phyloP scores from a whole-genome alignment of 139 green algal species.

The Coelastrella sp. region DNA sequence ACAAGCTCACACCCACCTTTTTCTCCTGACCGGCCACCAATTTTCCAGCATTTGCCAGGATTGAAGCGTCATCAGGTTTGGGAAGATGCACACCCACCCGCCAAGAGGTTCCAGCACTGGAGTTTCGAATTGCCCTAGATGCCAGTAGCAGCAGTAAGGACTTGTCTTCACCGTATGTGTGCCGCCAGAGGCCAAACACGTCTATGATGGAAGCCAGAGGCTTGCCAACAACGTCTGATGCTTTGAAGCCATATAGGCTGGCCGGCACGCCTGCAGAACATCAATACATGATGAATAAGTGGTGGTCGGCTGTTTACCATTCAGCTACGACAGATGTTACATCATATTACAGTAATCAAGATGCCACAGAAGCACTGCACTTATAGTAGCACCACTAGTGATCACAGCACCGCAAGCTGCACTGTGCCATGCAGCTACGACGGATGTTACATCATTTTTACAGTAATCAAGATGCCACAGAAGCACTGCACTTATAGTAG shows the following conservation, averaged over 20 bases:
- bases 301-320: too few species aligned
- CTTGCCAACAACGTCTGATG: neutral
- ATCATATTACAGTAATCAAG: too few species aligned
- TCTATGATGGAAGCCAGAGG: neutral
- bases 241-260: neutral
- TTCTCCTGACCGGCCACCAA: neutral
- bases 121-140: neutral
- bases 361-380: too few species aligned
- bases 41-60: neutral
- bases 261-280: neutral
- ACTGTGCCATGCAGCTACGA: too few species aligned
- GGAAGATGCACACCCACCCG: slow-evolving; percentile 21
- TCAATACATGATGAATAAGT: too few species aligned
- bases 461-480: too few species aligned
- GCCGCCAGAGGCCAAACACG: neutral
- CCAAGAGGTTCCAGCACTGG: neutral
- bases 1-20: neutral
- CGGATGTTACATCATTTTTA: too few species aligned
- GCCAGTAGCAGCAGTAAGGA: neutral
- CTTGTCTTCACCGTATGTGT: neutral
- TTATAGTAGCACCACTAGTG: too few species aligned
- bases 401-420: too few species aligned
- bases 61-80: neutral
- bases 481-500: too few species aligned
- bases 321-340: too few species aligned